A percentile compares a stretch with the other conserved stretches of the same genome.
Evolutionary conservation across 495 filamentous ascomycete genomes (phyloP).

Genomic region (Penicillium verhagenii): DNA sequence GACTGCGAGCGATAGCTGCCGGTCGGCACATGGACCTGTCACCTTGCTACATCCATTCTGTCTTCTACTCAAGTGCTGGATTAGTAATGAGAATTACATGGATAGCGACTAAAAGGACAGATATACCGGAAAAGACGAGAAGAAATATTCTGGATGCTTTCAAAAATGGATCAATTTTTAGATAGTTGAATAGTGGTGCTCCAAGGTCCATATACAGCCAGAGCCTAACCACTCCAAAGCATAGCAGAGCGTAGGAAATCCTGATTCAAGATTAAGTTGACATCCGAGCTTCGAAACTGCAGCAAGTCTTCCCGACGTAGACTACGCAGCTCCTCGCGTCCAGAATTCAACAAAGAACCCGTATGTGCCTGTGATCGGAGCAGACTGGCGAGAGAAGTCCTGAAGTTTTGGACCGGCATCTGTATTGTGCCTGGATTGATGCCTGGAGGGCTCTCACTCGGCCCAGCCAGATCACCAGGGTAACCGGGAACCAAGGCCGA

Average conservation of each 20-base stretch:
- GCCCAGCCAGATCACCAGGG: too few relatives aligned
- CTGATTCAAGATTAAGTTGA: constrained; percentile 42
- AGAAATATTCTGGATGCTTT: too few relatives aligned
- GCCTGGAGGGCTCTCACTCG: constrained; percentile 14
- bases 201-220: too few relatives aligned
- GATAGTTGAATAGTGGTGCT: too few relatives aligned
- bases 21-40: too few relatives aligned
- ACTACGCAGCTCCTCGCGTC: constrained; percentile 37
- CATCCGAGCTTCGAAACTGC: constrained; percentile 43
- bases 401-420: constrained; percentile 9
- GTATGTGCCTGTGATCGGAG: constrained; percentile 22
- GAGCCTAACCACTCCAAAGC: constrained; percentile 12
- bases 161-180: too few relatives aligned
- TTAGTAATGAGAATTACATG: too few relatives aligned
- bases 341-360: constrained; percentile 32
- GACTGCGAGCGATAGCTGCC: too few relatives aligned
- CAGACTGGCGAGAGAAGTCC: constrained; percentile 13
- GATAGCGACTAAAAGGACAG: too few relatives aligned
- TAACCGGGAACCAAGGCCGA: constrained; percentile 41
- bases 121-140: too few relatives aligned
- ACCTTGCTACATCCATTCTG: too few relatives aligned
- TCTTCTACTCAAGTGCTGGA: too few relatives aligned
- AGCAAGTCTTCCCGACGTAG: constrained; percentile 38
- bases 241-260: constrained; percentile 37
- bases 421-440: constrained; percentile 16